Base-by-base conservation (phyloP, 2,329 filamentous ascomycete genomes). In the Orbilia javanica region DNA sequence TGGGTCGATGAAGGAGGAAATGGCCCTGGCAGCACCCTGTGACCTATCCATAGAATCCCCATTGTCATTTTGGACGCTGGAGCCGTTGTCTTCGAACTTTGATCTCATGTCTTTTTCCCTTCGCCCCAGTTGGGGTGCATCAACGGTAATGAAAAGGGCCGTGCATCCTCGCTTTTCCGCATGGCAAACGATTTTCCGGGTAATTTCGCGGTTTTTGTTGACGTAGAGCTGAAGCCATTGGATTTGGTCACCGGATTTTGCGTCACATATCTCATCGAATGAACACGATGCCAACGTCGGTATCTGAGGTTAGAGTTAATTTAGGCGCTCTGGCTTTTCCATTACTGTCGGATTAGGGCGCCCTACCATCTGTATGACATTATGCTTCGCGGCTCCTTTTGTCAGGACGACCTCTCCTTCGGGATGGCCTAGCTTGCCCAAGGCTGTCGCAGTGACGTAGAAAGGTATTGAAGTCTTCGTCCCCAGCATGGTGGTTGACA, bases 211-310 rank as follows among this genome's bases (percentile, higher is more conserved):
- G 86, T 99, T 92, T 84, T 96, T 96, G 88, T 99, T 99, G 81
- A 99, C 93, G 85, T 97, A 97, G 0, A 99, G 89, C 85, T 99
- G 96, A 81, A 99, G 87, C 96, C 96, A 99, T 85, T 98, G 96
- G 3, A 94, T 90, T 84, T 97, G 94, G 79, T 92, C 91, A 52
- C 89, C 92, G 79, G 89, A 87, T 31, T 88, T 89, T 18, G 94
- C 96, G 84, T 98, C 96, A 80, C 96, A 87, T 76, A 99, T 97
- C 85, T 99, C 95, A 85, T 99, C 96, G 82, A 99, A 97, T 0
- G 94, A 96, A 86, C 96, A 98, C 1, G 94, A 97, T 1, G 96
- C 96, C 5, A 99, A 88, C 2, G 96, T 99, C 1, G 96, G 96
- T 79, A 99, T 98, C 68, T 79, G 27, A 34, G 1, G 15, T 36